Evolutionary conservation across 2,329 filamentous ascomycete genomes (phyloP).

Genomic region (Xylaria sp.): DNA sequence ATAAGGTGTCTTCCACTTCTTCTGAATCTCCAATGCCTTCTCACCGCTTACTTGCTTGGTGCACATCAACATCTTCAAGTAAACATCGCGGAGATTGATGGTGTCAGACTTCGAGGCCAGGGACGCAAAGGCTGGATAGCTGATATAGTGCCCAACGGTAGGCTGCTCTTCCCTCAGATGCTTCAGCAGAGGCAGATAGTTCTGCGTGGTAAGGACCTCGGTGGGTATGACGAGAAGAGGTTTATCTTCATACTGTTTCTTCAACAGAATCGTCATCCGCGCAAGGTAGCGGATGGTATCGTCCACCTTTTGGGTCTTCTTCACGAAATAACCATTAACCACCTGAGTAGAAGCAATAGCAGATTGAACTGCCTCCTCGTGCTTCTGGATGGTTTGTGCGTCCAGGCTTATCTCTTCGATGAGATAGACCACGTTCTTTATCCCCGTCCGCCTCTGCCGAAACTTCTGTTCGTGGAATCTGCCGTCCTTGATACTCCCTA

Average conservation of each 20-base stretch:
- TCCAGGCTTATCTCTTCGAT: constrained; percentile 67
- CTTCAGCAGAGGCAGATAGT: constrained; percentile 60
- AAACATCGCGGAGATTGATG: constrained; percentile 68
- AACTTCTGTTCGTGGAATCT: constrained; percentile 84
- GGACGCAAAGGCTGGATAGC: constrained; percentile 65
- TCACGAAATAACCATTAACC: constrained; percentile 73
- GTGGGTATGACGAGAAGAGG: constrained; percentile 62
- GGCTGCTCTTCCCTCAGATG: constrained; percentile 52
- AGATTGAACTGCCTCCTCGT: constrained; percentile 63
- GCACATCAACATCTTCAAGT: constrained; percentile 82
- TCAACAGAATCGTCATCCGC: constrained; percentile 64
- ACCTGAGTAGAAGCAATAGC: constrained; percentile 74
- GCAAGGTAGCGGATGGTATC: constrained; percentile 73
- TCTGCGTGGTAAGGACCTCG: constrained; percentile 53
- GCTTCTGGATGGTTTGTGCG: constrained; percentile 46
- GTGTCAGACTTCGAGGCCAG: constrained; percentile 70
- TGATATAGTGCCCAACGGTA: constrained; percentile 53
- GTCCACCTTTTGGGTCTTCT: constrained; percentile 68
- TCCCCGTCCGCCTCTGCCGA: constrained; percentile 63
- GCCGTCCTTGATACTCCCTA: constrained; percentile 76
- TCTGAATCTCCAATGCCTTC: constrained; percentile 74
- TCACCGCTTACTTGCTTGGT: constrained; percentile 69
- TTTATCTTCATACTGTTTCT: constrained; percentile 56
- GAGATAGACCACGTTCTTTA: constrained; percentile 73
- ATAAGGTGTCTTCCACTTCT: constrained; percentile 68